Conservation (phyloP, 1,284 basidiomycete species). For the Ceratobasidium sp. region DNA sequence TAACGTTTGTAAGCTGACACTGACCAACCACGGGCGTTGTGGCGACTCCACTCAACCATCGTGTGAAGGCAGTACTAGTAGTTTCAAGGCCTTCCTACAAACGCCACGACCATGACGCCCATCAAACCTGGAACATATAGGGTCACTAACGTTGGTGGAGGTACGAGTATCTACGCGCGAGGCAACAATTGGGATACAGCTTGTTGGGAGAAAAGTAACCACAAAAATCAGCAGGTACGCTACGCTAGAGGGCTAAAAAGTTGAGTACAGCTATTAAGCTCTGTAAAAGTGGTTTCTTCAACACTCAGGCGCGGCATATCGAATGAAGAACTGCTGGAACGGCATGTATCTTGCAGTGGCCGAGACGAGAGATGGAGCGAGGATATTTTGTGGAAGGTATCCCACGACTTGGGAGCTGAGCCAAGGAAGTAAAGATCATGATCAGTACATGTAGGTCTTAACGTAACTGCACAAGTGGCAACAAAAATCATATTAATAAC, state of each 20-base stretch:
- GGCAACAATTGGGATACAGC: conserved; percentile 5
- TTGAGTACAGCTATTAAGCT: no score
- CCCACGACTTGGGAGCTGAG: conserved; percentile 7
- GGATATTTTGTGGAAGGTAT: background rate
- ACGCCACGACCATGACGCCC: background rate
- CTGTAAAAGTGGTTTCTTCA: conserved; percentile 10
- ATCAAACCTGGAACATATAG: conserved; percentile 4
- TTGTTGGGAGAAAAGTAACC: background rate
- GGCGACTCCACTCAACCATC: no score
- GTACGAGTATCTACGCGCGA: background rate
- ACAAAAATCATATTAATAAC: background rate
- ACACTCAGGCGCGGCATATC: background rate
- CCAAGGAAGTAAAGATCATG: background rate
- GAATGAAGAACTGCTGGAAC: conserved; percentile 9
- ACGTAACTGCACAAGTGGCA: no score
- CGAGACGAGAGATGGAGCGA: background rate
- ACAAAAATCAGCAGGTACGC: background rate
- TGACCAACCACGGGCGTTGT: no score
- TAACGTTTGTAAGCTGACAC: background rate
- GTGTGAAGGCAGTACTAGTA: no score
- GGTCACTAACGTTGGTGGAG: background rate
- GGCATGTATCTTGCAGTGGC: background rate
- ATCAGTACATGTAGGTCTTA: conserved; percentile 1
- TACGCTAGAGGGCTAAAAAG: background rate
- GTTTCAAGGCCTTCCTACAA: no score